phyloP scores from a whole-genome alignment of 2,329 filamentous ascomycete species.

The Nannizzia gypsea region DNA sequence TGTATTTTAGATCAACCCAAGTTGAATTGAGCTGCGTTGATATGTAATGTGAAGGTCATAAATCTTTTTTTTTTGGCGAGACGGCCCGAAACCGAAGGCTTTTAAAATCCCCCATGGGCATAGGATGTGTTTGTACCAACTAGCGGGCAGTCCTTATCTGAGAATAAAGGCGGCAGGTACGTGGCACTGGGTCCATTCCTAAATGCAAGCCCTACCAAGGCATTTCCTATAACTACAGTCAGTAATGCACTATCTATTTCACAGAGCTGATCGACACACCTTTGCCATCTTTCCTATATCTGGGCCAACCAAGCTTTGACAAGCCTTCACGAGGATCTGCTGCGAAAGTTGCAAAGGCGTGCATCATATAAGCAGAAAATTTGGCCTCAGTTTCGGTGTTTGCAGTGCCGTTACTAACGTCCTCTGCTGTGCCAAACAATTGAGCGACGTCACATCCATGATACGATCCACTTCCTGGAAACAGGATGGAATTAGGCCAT shows the following conservation, averaged over 20 bases:
- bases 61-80: neutral
- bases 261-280: neutral
- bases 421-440: slow-evolving; percentile 22
- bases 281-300: neutral
- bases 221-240: neutral
- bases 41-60: neutral
- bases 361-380: slow-evolving; percentile 14
- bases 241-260: neutral
- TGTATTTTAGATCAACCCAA: neutral
- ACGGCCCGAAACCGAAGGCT: neutral
- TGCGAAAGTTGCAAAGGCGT: slow-evolving; percentile 25
- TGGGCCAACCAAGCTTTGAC: slow-evolving; percentile 7
- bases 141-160: neutral
- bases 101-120: neutral
- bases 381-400: slow-evolving; percentile 50
- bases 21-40: neutral
- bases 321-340: slow-evolving; percentile 22
- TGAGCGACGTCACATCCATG: slow-evolving; percentile 20
- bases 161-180: neutral
- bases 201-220: neutral
- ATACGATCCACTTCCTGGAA: slow-evolving; percentile 16
- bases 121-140: neutral
- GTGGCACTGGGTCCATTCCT: neutral
- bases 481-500: slow-evolving; percentile 19
- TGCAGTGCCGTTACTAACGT: slow-evolving; percentile 31